A percentile compares a stretch with the other conserved stretches of the same genome.
These are phyloP conservation scores for Carallia brachiata DNA, from an alignment of 345 rosid species.

Conservation along the genomic window DNA sequence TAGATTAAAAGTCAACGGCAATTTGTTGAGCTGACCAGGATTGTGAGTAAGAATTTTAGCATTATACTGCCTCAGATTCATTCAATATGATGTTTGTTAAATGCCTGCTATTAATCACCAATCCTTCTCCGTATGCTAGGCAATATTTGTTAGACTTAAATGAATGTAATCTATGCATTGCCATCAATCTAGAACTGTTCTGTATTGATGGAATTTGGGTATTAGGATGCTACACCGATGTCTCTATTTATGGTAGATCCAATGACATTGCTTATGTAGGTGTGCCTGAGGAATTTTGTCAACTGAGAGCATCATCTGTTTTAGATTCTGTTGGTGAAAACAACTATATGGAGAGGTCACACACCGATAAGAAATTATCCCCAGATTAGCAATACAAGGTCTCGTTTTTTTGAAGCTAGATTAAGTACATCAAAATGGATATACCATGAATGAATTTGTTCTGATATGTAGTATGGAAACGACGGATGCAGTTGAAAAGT, in stretches of 20 bases:
- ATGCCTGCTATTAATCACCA: too few relatives aligned
- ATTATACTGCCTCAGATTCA: too few relatives aligned
- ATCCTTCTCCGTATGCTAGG: too few relatives aligned
- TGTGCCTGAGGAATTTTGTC: conserved; percentile 40
- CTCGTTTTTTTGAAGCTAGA: neutral
- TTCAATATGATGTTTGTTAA: too few relatives aligned
- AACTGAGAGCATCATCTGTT: conserved; percentile 21
- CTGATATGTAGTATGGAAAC: neutral
- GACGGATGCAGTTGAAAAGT: conserved; percentile 64
- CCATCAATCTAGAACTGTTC: neutral
- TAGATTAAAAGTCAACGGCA: too few relatives aligned
- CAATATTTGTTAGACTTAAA: too few relatives aligned
- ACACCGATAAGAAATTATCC: conserved; percentile 51
- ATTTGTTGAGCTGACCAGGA: too few relatives aligned
- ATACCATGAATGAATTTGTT: neutral
- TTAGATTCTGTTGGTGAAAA: conserved; percentile 51
- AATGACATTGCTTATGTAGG: conserved; percentile 37
- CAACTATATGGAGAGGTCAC: conserved; percentile 44
- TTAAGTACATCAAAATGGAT: neutral
- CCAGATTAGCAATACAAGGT: conserved; percentile 72
- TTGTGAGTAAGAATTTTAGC: too few relatives aligned
- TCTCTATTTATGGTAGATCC: neutral
- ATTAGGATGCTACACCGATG: too few relatives aligned
- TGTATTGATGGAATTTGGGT: too few relatives aligned
- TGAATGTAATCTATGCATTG: neutral